Base-by-base conservation (phyloP, 495 filamentous ascomycete species). In the Penicillium fimorum region DNA sequence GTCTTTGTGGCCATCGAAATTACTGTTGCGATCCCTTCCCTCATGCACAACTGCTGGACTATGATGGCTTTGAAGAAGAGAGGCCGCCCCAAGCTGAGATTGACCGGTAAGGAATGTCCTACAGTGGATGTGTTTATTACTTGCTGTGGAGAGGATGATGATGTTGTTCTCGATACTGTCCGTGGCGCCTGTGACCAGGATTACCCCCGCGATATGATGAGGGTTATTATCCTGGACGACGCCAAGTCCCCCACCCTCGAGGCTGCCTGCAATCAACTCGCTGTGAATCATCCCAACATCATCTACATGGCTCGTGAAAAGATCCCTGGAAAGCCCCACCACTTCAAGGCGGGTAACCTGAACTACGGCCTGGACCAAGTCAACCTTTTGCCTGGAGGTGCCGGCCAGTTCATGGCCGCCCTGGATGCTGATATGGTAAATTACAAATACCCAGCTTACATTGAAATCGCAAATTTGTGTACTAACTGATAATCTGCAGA, bases 311-410 rank as follows among this genome's bases (percentile, higher is more conserved):
- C 77, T 3, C 72, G 80, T 43, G 64, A 69, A 47, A 80, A 80
- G 55, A 68, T 70, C 15, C 72, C 72, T 2, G 77, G 76, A 30
- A 70, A 73, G 15, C 77, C 76, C 0, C 74, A 80, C 57, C 71
- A 80, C 59, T 83, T 78, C 69, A 84, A 84, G 65, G 78, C 79
- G 5, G 81, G 81, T 40, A 84, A 83, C 48, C 66, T 84, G 20
- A 79, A 77, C 55, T 74, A 73, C 53, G 80, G 75, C 30, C 62
- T 81, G 7, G 69, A 73, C 5, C 65, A 75, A 32, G 63, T 69
- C 15, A 60, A 58, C 0, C 53, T 35, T 1, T 50, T 80, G 24
- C 61, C 66, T 0, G 75, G 75, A 9, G 78, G 76, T 8, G 62
- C 74, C 13, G 66, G 68, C 24, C 67, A 82, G 49, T 82, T 70